These are phyloP conservation scores for Neofusicoccum laricinum DNA, from an alignment of 2,329 filamentous ascomycete species.

Conservation along the genomic window DNA sequence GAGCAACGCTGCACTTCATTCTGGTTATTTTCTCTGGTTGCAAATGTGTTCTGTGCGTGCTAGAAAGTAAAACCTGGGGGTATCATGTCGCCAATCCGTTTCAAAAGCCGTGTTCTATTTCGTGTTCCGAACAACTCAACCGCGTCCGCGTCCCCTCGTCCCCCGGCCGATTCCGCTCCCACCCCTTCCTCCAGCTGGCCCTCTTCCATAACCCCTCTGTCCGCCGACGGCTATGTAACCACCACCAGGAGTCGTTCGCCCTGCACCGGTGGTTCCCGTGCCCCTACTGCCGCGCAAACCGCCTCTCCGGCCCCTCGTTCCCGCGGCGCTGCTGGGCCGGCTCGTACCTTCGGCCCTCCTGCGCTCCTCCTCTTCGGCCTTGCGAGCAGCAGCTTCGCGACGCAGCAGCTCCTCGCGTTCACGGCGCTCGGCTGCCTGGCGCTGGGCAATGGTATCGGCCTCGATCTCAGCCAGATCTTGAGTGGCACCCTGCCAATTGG, in stretches of 20 bases:
- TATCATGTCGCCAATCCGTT: slow-evolving; percentile 11
- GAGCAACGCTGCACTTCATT: too few relatives aligned
- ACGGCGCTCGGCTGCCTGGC: slow-evolving; percentile 73
- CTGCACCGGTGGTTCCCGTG: slow-evolving; percentile 22
- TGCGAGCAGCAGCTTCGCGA: slow-evolving; percentile 63
- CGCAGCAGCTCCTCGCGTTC: slow-evolving; percentile 76
- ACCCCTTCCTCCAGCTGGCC: not conserved
- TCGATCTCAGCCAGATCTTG: slow-evolving; percentile 86
- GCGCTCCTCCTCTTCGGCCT: slow-evolving; percentile 51
- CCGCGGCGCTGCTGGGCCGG: slow-evolving; percentile 36
- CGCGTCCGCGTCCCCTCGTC: not conserved
- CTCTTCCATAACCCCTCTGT: slow-evolving; percentile 47
- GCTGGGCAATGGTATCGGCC: slow-evolving; percentile 69
- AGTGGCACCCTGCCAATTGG: slow-evolving; percentile 83
- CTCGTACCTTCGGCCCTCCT: slow-evolving; percentile 59
- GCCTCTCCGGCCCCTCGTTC: slow-evolving; percentile 34
- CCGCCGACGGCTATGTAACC: slow-evolving; percentile 44
- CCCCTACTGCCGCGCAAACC: slow-evolving; percentile 21
- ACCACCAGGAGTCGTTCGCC: slow-evolving; percentile 29
- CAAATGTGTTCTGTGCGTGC: not conserved
- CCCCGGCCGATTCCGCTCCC: slow-evolving; percentile 12
- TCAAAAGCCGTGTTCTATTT: not conserved
- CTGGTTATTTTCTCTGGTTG: not conserved
- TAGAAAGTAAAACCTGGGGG: not conserved
- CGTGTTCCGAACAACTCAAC: not conserved